phyloP scores from a whole-genome alignment of 768 basidiomycete genomes.

The Pluteus cervinus region DNA sequence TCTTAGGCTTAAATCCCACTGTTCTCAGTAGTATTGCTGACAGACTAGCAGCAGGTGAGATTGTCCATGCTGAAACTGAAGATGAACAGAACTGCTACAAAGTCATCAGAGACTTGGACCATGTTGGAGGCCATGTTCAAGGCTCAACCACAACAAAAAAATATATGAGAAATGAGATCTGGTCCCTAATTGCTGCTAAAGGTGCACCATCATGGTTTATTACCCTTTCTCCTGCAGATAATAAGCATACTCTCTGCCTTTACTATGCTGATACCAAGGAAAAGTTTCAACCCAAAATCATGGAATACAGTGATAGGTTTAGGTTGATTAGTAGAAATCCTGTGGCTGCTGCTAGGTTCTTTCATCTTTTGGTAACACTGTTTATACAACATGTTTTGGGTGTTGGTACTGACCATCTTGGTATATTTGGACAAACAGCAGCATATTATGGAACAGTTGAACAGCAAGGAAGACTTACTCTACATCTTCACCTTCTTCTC shows the following conservation, averaged over 20 bases:
- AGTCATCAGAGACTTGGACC: slow-evolving; percentile 27
- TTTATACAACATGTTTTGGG: slow-evolving; percentile 5
- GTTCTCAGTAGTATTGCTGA: slow-evolving; percentile 14
- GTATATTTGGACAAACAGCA: slow-evolving; percentile 13
- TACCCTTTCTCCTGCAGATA: slow-evolving; percentile 12
- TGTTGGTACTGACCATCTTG: slow-evolving; percentile 5
- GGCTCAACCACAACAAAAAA: slow-evolving; percentile 23
- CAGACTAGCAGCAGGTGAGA: slow-evolving; percentile 17
- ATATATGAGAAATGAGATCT: slow-evolving; percentile 22
- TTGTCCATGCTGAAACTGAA: slow-evolving; percentile 18
- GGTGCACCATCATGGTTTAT: slow-evolving; percentile 3
- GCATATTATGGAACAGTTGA: slow-evolving; percentile 27
- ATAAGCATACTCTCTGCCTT: slow-evolving; percentile 22
- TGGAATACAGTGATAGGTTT: slow-evolving; percentile 2
- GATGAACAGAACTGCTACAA: no score
- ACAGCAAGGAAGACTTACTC: slow-evolving; percentile 21
- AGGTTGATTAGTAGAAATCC: slow-evolving; percentile 12
- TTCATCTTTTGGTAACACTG: slow-evolving; percentile 14
- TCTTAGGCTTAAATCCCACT: slow-evolving; percentile 16
- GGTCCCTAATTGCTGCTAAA: slow-evolving; percentile 11
- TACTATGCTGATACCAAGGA: slow-evolving; percentile 18
- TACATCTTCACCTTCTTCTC: slow-evolving; percentile 24
- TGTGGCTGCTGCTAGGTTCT: slow-evolving; percentile 18
- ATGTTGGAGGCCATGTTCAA: slow-evolving; percentile 22
- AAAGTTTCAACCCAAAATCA: neutral